Base-by-base conservation (phyloP, 2,329 filamentous ascomycete species). In the Chrysoporthe puriensis region DNA sequence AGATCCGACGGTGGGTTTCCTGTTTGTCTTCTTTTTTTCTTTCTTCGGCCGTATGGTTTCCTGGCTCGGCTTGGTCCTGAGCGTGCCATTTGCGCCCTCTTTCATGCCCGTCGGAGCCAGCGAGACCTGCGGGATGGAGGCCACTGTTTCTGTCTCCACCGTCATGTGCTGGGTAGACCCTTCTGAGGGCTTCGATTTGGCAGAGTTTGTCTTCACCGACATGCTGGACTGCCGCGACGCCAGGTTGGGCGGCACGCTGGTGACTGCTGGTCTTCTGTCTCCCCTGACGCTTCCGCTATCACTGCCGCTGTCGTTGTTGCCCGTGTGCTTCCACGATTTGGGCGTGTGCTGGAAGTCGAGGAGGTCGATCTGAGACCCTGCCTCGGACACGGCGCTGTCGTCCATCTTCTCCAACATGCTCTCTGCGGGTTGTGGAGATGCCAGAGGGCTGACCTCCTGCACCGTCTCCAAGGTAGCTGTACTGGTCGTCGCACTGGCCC, bases 21-120 rank as follows among this genome's bases (percentile, higher is more conserved):
- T 90, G 60, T 85, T 80, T 46, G 85, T 81, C 79, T 90, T 94
- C 82, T 92, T 97, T 82, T 95, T 95, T 64, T 97, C 93, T 81
- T 96, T 97, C 81, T 90, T 96, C 2, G 96, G 94, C 70, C 93
- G 89, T 73, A 99, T 97, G 0, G 96, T 99, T 78, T 99, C 96
- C n/a, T 90, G 92, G 79, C 95, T 98, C 8, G 91, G 90, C 77
- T 97, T 97, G 67, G 93, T 86, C 73, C 93, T 90, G 57, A 99
- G 82, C 71, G 91, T 96, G 56, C 91, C 90, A 73, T 84, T 88
- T 40, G 82, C 79, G 56, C 91, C 90, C 67, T 88, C 87, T 21
- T 86, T 84, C 26, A 89, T 88, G n/a, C 85, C 84, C 48, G 87
- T 87, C 44, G 84, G 81, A 7, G 90, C 89, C 40, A 97, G 83